phyloP scores from a whole-genome alignment of 257 asterid genomes.

The Craterostigma plantagineum region DNA sequence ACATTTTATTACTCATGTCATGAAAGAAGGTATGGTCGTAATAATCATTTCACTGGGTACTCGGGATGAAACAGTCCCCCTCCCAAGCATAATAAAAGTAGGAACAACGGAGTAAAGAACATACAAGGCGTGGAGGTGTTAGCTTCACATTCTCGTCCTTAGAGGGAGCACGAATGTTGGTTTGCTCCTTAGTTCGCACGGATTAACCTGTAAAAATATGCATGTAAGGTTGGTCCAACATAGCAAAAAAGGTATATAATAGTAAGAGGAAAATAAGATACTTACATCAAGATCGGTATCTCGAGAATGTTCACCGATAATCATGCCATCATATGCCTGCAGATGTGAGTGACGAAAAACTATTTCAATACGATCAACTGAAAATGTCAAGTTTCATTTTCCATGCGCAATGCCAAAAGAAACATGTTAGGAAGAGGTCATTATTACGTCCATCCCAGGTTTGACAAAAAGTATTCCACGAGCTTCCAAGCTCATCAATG shows the following conservation, averaged over 20 bases:
- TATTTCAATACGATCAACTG: not conserved
- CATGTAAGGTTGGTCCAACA: slow-evolving; percentile 9
- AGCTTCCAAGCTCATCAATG: slow-evolving; percentile 79
- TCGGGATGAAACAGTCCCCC: too few relatives aligned
- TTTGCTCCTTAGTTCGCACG: slow-evolving; percentile 65
- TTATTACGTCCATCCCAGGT: slow-evolving; percentile 75
- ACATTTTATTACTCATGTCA: too few relatives aligned
- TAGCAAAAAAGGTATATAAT: not conserved
- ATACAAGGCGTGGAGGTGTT: slow-evolving; percentile 92
- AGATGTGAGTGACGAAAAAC: slow-evolving; percentile 1
- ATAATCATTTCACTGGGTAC: too few relatives aligned
- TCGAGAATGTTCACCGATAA: slow-evolving; percentile 93
- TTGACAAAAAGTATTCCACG: slow-evolving; percentile 81
- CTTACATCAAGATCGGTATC: slow-evolving; percentile 97
- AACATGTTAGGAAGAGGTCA: not conserved
- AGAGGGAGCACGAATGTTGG: slow-evolving; percentile 66
- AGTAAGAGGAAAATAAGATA: slow-evolving; percentile 2
- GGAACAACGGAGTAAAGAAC: slow-evolving; percentile 12
- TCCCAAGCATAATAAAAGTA: not conserved
- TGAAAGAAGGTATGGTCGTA: too few relatives aligned
- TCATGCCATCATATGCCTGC: slow-evolving; percentile 99
- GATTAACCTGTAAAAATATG: slow-evolving; percentile 50
- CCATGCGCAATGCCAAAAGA: not conserved
- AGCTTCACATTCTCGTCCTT: slow-evolving; percentile 88
- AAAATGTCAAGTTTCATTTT: not conserved